Base-by-base conservation (phyloP, 345 rosid genomes). In the Eucalyptus shirleyi region DNA sequence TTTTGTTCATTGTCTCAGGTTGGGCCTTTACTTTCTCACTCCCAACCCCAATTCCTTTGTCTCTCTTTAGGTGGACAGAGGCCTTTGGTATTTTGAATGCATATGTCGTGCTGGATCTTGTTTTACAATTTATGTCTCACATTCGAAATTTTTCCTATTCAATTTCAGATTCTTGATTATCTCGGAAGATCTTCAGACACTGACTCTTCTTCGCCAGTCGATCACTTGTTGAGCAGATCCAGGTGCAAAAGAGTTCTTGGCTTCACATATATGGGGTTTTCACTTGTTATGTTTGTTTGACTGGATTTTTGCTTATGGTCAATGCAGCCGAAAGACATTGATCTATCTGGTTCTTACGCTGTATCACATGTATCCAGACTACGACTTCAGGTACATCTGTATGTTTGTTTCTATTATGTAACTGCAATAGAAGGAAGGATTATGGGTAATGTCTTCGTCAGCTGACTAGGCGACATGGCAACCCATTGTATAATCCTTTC, bases 391-490 rank as follows among this genome's bases (percentile, higher is more conserved):
- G 99, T 98, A 97, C 67, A 90, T 87, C 86, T 92, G 90, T 92
- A 86, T 89, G 53, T 93, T 92, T 2, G 8, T 77, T 77, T 77
- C 47, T 77, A 77, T 24, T 77, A 42, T 72, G 47, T 80, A 69
- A 37, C 23, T 50, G 15, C 62, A 72, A 87, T 87, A 88, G 86
- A 91, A 93, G 92, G 89, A 94, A 93, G 98, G 99, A 93, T 97
- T 96, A 97, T 94, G 99, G 99, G 98, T 97, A 98, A 96, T 97
- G 99, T 90, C 97, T 95, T 90, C 89, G 97, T 96, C 98, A 98
- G 98, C 98, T 97, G 94, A 81, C 93, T 91, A 88, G 96, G 99
- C 99, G 99, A 96, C 89, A 90, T 97, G 99, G 92, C 98, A 98
- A 93, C 99, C 99, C 99, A 80, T 92, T 95, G 89, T 91, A 92